These are phyloP conservation scores for Cornus florida DNA, from an alignment of 148 eudicot genomes.

Conservation along the genomic window DNA sequence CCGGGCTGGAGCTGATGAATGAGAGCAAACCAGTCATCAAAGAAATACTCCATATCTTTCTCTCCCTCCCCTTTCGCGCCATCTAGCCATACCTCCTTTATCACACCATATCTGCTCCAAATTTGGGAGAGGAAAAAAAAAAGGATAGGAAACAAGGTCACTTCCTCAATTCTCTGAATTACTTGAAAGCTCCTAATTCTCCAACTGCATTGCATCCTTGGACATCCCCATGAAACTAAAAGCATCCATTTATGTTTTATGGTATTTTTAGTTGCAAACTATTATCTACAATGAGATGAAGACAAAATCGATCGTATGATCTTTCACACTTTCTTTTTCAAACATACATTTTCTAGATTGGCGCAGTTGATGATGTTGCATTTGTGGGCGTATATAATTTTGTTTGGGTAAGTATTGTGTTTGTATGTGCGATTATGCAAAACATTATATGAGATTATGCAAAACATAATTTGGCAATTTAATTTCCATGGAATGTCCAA, in stretches of 20 bases:
- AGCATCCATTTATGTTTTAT: not conserved
- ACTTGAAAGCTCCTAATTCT: not conserved
- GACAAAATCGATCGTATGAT: not conserved
- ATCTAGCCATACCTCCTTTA: slow-evolving; percentile 76
- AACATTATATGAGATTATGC: no score
- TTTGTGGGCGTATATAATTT: no score
- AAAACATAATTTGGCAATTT: no score
- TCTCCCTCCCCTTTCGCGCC: slow-evolving; percentile 84
- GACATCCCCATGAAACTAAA: not conserved
- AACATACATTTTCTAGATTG: no score
- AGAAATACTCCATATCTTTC: slow-evolving; percentile 82
- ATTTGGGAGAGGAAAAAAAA: not conserved
- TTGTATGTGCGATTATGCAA: not conserved
- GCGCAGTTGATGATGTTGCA: not conserved
- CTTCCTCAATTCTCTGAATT: not conserved
- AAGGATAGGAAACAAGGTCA: not conserved
- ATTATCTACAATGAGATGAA: not conserved
- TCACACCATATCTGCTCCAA: slow-evolving; percentile 60
- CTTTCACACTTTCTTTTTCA: no score
- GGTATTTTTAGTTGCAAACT: not conserved
- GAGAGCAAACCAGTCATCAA: slow-evolving; percentile 70
- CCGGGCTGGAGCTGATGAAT: slow-evolving; percentile 82
- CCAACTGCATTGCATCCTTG: not conserved
- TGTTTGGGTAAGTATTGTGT: not conserved
- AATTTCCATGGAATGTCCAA: no score